These are phyloP conservation scores for Melampsora larici-populina DNA, from an alignment of 1,284 basidiomycete species.

Conservation along the genomic window DNA sequence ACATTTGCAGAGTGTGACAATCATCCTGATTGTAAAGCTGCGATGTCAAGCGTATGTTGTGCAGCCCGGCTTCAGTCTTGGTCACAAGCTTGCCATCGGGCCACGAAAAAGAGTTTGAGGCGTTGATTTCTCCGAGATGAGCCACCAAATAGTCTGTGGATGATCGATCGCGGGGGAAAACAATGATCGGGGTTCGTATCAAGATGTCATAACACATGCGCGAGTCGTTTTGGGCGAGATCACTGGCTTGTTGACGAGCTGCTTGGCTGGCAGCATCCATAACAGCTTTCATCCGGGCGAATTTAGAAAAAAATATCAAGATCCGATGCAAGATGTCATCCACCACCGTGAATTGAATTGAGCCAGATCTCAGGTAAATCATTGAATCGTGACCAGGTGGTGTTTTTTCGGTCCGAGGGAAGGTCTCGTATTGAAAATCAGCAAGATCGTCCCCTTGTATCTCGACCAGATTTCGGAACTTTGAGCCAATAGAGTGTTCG, in stretches of 20 bases:
- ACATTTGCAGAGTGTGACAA: constrained; percentile 69
- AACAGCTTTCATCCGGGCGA: constrained; percentile 71
- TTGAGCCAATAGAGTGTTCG: constrained; percentile 57
- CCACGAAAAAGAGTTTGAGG: constrained; percentile 70
- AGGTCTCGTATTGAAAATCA: constrained; percentile 92
- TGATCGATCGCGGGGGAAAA: constrained; percentile 73
- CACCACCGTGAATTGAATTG: constrained; percentile 83
- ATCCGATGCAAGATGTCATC: constrained; percentile 82
- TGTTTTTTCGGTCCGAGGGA: constrained; percentile 64
- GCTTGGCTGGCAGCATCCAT: constrained; percentile 94
- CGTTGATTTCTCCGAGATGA: constrained; percentile 83
- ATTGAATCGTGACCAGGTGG: constrained; percentile 83
- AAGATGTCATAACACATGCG: constrained; percentile 87
- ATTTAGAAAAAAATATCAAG: constrained; percentile 77
- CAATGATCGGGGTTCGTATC: constrained; percentile 86
- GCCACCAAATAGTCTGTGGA: constrained; percentile 72
- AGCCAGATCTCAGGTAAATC: constrained; percentile 80
- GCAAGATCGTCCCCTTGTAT: constrained; percentile 95
- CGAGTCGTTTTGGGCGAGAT: constrained; percentile 63
- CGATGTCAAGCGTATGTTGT: constrained; percentile 80
- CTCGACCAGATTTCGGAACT: constrained; percentile 81
- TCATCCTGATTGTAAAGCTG: constrained; percentile 60
- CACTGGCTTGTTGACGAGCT: constrained; percentile 78
- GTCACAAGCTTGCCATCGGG: constrained; percentile 60
- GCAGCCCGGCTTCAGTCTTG: constrained; percentile 70